Evolutionary conservation across 2,329 filamentous ascomycete genomes (phyloP), one percentile per base, ranked within the genome.

Genomic region (Cyphellophora attinorum): DNA sequence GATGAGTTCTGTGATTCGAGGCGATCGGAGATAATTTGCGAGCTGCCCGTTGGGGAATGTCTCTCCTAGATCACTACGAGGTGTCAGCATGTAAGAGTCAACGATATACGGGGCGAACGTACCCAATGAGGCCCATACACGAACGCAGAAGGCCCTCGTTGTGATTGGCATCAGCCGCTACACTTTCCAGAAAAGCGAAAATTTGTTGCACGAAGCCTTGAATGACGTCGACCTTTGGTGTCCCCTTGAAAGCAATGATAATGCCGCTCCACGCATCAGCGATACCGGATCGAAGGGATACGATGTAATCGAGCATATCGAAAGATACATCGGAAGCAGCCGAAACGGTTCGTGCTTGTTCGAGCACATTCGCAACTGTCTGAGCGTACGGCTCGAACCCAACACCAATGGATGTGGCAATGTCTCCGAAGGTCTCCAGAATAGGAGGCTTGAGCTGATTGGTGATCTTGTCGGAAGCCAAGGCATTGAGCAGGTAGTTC

Each of bases 211-310:
- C 76, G 50, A 84, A 93, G 40, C 77, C 82, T 51, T 80, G 74
- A 18, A 95, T 71, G 27, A 76, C 64, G 57, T 74, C 65, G 39
- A 80, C 81, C 39, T 62, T 55, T 34, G 57, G 50, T 19, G 53
- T 84, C 33, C 72, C 64, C 68, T 91, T 93, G 81, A 96, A 86
- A 34, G 91, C 86, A 58, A 89, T 79, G 55, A 98, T 86, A 47
- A 94, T 91, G 48, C 91, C 91, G 52, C 88, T 86, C 88, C 93
- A 98, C 19, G 91, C 91, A 69, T 98, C 91, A 81, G 96, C 94
- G 48, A 98, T 96, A 49, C 89, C 91, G 57, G 98, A 93, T 35
- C 91, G 81, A 31, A 98, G 73, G 13, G 88, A 94, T 45, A 93
- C 76, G 49, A 98, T 81, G 57, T 98, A 98, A 61, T 96, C 89